A percentile compares a stretch with the other conserved stretches of the same genome.
phyloP scores from a whole-genome alignment of 768 basidiomycete genomes.

The Tylopilus felleus region DNA sequence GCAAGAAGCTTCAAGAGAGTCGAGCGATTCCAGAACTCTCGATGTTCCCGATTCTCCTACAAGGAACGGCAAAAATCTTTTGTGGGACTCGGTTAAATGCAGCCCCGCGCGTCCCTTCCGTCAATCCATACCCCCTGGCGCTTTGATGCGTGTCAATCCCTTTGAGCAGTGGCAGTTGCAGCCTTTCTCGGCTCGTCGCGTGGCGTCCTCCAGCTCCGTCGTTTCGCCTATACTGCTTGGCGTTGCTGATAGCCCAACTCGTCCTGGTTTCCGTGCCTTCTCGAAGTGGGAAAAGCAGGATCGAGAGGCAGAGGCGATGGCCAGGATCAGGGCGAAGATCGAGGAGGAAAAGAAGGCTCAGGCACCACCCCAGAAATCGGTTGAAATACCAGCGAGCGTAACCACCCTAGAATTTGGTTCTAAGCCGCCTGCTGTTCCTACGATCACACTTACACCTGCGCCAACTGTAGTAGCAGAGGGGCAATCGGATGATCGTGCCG shows the following conservation, averaged over 20 bases:
- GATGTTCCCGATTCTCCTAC: constrained; percentile 38
- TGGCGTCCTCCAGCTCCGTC: constrained; percentile 35
- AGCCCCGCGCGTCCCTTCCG: constrained; percentile 42
- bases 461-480: constrained; percentile 7
- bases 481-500: constrained; percentile 1
- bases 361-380: constrained; percentile 32
- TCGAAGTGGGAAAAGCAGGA: constrained; percentile 90
- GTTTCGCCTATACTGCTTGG: constrained; percentile 28
- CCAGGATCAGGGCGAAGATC: constrained; percentile 57
- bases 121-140: constrained; percentile 45
- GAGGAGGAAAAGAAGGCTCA: constrained; percentile 44
- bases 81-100: constrained; percentile 62
- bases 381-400: constrained; percentile 29
- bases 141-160: constrained; percentile 48
- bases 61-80: constrained; percentile 58
- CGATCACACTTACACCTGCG: constrained; percentile 29
- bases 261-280: constrained; percentile 43
- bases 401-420: constrained; percentile 22
- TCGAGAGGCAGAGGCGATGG: constrained; percentile 75
- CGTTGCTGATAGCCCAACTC: constrained; percentile 56
- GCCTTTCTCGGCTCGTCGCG: constrained; percentile 42
- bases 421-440: constrained; percentile 24
- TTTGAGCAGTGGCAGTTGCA: constrained; percentile 37
- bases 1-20: constrained; percentile 54
- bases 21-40: constrained; percentile 42